Base-by-base conservation (phyloP, 1,139 yeast species). In the Candida sp. region DNA sequence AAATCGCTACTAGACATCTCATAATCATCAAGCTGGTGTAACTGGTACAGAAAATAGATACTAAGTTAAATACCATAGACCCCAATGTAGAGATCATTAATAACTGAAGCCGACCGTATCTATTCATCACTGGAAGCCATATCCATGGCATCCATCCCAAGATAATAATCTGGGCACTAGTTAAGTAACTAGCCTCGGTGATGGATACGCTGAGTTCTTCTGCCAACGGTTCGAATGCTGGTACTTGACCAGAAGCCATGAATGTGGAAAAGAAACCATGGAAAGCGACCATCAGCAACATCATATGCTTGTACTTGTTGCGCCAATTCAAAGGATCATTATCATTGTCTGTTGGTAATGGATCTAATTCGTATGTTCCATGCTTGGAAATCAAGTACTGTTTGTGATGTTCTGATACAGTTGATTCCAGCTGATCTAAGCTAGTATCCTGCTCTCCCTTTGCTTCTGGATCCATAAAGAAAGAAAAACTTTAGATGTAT, bases 261-360 rank as follows among this genome's bases (percentile, higher is more conserved):
- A 56, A 56, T 11, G 60, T 55, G 5, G 54, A 46, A 32, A 49
- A 44, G 35, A 56, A 56, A 4, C 56, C 58, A 43, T 56, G 57
- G 38, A 52, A 50, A 8, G 56, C 51, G 25, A 55, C 48, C 56
- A 56, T 50, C 2, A 47, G 49, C 33, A 56, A 44, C 42, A 55
- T 57, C 11, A 46, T 33, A 19, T 44, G 34, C 37, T 56, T 56
- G 21, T 38, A 25, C 21, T 40, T 36, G 9, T 42, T 30, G 9
- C 49, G 44, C 60, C 60, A 56, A 34, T 56, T 56, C 22, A 56
- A 44, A 9, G 60, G 60, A 38, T 56, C 60, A 11, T 52, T 45
- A 35, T 52, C 57, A 39, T 47, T 46, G 42, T 45, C 47, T 2
- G 53, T 45, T 6, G 60, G 60, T 7, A 56, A 30, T 1, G 60